Base-by-base conservation (phyloP, 1,284 basidiomycete species). In the Ganoderma sinense region DNA sequence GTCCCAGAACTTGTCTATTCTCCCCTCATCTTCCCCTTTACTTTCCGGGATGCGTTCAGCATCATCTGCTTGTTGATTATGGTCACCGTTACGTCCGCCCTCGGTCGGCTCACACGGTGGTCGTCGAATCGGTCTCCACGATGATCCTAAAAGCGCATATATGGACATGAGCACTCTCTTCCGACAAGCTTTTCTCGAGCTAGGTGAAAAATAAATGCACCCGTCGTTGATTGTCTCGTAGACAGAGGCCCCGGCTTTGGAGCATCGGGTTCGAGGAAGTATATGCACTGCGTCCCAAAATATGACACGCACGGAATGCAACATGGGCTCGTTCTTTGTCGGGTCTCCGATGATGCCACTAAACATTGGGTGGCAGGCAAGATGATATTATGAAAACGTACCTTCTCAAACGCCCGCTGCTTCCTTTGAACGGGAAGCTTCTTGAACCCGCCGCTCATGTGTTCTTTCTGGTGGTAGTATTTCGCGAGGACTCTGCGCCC, bases 191-290 rank as follows among this genome's bases (percentile, higher is more conserved):
- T 41, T 41, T 4, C 40, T 18, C 40, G n/a, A 51, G 23, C 10
- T 26, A 11, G 48, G 23, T 5, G 48, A 51, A 13, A 26, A 51
- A 11, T 4, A 51, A n/a, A 87, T 92, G 78, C 79, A 98, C 97
- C 97, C 97, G 79, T 99, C 97, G 82, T 99, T 98, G 66, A 99
- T 91, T 7, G 96, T 97, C 85, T 99, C 98, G 83, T 99, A 98
- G 84, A 6, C 98, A 95, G 71, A 99, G 79, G 82, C 99, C 98
- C 65, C 99, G 83, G 82, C 97, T 98, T 84, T 99, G 98, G 67
- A 99, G 84, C 56, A 99, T 91, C 20, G 93, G 78, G 96, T 95
- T 53, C 96, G 89, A 39, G 99, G 87, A 40, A 99, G 86, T 76
- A 98, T 85, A 31, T 91, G 89, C 23, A 97, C 85, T 14, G 97